Conservation (phyloP, 2,329 filamentous ascomycete species). For the Cryphonectria carpinicola region DNA sequence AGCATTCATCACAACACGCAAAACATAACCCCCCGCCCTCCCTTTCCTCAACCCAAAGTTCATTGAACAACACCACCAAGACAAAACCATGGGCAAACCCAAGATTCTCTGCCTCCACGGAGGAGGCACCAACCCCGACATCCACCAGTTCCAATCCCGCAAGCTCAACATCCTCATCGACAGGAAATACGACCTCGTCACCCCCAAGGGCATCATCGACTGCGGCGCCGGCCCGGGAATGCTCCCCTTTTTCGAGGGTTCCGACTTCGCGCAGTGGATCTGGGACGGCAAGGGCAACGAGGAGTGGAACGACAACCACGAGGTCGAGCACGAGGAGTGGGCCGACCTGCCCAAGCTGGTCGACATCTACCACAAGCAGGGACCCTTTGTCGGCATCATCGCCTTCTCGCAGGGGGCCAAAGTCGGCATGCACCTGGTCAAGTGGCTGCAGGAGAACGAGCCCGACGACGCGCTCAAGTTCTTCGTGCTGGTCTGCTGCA, state of each 20-base stretch:
- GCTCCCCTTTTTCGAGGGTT: constrained; percentile 24
- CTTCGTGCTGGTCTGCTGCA: constrained; percentile 20
- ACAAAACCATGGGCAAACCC: constrained; percentile 16
- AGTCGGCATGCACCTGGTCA: constrained; percentile 22
- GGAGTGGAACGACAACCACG: constrained; percentile 44
- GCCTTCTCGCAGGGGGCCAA: constrained; percentile 22
- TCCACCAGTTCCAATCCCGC: constrained; percentile 22
- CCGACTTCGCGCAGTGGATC: constrained; percentile 21
- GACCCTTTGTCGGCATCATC: constrained; percentile 22
- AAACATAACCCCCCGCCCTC: neutral
- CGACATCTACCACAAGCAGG: constrained; percentile 54
- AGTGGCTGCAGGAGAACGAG: constrained; percentile 24
- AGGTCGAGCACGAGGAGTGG: constrained; percentile 71
- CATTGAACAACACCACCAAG: neutral
- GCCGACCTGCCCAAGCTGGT: constrained; percentile 75
- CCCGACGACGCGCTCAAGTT: constrained; percentile 20
- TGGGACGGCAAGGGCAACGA: constrained; percentile 25
- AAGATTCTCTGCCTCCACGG: constrained; percentile 24
- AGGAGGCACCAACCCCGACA: constrained; percentile 22
- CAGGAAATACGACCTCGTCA: constrained; percentile 19
- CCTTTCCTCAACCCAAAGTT: neutral
- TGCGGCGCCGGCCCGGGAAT: constrained; percentile 22
- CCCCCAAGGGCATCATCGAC: constrained; percentile 21
- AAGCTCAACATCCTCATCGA: constrained; percentile 23
- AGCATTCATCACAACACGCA: neutral